Evolutionary conservation across 2,329 filamentous ascomycete genomes (phyloP).

Genomic region (Parascedosporium putredinis): DNA sequence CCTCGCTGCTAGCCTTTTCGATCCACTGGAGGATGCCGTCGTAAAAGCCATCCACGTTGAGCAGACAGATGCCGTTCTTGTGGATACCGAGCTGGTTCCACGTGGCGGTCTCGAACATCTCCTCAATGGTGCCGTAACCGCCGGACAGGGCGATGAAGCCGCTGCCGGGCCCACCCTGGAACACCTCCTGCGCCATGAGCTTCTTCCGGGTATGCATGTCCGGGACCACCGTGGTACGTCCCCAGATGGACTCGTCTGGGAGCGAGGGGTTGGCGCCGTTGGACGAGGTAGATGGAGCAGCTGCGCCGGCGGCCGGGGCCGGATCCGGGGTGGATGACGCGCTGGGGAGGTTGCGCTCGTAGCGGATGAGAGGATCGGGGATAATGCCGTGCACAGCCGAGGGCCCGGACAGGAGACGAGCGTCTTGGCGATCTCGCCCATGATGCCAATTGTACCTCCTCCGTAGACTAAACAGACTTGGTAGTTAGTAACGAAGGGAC

Average conservation of each 20-base stretch:
- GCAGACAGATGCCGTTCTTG: conserved; percentile 63
- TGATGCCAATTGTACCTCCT: conserved; percentile 85
- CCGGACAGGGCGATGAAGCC: conserved; percentile 85
- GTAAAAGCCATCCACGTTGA: conserved; percentile 88
- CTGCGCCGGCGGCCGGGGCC: neutral
- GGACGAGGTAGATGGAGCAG: conserved; percentile 16
- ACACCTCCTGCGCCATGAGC: conserved; percentile 83
- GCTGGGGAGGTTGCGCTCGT: conserved; percentile 51
- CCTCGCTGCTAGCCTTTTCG: conserved; percentile 58
- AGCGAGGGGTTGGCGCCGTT: conserved; percentile 39
- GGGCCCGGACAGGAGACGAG: conserved; percentile 77
- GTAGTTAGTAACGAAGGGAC: too few species aligned
- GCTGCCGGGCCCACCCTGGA: conserved; percentile 67
- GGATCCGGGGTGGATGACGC: too few species aligned
- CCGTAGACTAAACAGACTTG: conserved; percentile 63
- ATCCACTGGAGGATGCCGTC: conserved; percentile 80
- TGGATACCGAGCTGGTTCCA: conserved; percentile 99
- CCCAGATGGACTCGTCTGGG: conserved; percentile 59
- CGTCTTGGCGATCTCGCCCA: conserved; percentile 86
- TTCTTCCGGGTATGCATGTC: conserved; percentile 97
- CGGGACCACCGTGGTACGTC: conserved; percentile 74
- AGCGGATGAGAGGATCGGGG: conserved; percentile 69
- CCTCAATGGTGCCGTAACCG: conserved; percentile 91
- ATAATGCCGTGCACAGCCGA: conserved; percentile 86
- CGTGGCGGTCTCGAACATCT: conserved; percentile 81